These are phyloP conservation scores for Colletotrichum horii DNA, from an alignment of 2,329 filamentous ascomycete genomes.

Conservation along the genomic window DNA sequence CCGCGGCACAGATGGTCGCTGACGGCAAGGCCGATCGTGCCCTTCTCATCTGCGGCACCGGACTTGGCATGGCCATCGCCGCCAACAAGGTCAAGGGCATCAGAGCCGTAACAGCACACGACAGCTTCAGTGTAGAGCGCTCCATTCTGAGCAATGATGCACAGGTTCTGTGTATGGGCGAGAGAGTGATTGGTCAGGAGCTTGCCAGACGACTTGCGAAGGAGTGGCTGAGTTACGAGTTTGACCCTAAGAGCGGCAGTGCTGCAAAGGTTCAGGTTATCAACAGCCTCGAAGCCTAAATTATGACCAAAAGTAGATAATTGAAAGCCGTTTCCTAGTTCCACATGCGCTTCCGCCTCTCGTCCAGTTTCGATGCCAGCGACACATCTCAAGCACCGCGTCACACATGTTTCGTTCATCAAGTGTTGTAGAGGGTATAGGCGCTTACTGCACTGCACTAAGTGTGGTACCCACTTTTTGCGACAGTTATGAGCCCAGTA, in stretches of 20 bases:
- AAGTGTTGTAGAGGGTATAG: too few relatives aligned
- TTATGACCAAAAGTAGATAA: background rate
- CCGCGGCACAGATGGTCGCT: conserved; percentile 68
- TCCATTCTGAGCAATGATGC: conserved; percentile 84
- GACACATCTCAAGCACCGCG: background rate
- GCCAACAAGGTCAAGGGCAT: conserved; percentile 89
- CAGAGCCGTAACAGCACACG: conserved; percentile 87
- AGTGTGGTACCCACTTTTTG: too few relatives aligned
- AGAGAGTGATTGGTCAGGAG: conserved; percentile 83
- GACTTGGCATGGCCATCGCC: conserved; percentile 85
- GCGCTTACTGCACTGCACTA: too few relatives aligned
- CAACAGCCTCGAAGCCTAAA: conserved; percentile 36
- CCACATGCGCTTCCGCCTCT: background rate
- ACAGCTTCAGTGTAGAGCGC: conserved; percentile 83
- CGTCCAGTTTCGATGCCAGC: rapidly evolving
- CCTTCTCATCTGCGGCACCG: conserved; percentile 84
- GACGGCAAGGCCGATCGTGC: conserved; percentile 75
- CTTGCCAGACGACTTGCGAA: conserved; percentile 76
- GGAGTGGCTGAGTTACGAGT: conserved; percentile 86
- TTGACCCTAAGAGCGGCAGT: conserved; percentile 64
- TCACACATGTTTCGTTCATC: background rate
- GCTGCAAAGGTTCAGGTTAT: conserved; percentile 52
- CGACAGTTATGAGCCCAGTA: too few relatives aligned
- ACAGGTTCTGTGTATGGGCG: conserved; percentile 86
- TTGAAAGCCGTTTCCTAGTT: background rate